Evolutionary conservation across 306 rosid genomes (phyloP), one percentile per base, ranked within the genome.

Genomic region (Quercus aquifolioides): DNA sequence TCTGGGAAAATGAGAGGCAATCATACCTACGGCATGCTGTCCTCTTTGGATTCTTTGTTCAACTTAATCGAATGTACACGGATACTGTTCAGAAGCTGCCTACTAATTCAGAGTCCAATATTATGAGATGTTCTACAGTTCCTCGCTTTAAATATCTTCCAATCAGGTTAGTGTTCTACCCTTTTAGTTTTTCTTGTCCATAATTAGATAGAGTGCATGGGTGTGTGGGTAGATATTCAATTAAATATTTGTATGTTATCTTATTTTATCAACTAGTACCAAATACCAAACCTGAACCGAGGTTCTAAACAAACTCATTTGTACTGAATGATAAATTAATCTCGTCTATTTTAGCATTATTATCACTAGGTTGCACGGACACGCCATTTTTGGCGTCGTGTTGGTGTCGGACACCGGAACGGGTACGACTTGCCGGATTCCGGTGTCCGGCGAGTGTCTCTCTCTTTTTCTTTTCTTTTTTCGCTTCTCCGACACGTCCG

Each of bases 121-220:
- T 90, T 79, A 88, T 95, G 93, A 90, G 99, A 89, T 95, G 99
- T 83, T 88, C 96, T 82, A 85, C 92, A 25, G 94, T 95, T 76
- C 98, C 99, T 80, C 98, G 99, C 77, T 95, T 95, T 83, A 95
- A 95, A 80, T 95, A 93, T 87, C 98, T 95, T 63, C 99, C 99
- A 82, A 95, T 95, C 91, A 95, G 99, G 99, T 92, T 80, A 76
- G 85, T 80, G 74, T 76, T 81, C 43, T 74, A 52, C 57, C 69
- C 17, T 76, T 75, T 68, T 74, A 60, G 71, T 71, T 13, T 82
- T 51, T 69, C 68, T 72, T 73, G 59, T 78, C 60, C 10, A 19
- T 58, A 55, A 70, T 73, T 69, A 23, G 54, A 15, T 74, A 30
- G 46, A 63, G 30, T 64, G 65, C 19, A 26, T 58, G 46, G 46